Evolutionary conservation across 2,329 filamentous ascomycete species (phyloP), one percentile per base, ranked within the genome.

Genomic region (Dendrostoma leiphaemia): DNA sequence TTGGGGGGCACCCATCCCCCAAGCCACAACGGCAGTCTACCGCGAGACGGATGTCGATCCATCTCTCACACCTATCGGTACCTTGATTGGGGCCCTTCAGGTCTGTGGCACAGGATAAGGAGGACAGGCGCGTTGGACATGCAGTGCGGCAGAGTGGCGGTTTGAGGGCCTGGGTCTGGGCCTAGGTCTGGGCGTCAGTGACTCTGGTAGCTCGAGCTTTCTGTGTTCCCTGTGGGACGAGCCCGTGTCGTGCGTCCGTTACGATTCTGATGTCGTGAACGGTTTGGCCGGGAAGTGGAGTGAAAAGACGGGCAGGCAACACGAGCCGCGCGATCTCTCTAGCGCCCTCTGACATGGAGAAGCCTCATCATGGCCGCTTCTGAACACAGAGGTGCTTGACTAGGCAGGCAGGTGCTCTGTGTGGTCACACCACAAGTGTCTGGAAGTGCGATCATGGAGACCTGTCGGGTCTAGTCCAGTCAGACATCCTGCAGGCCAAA

Each of bases 121-220:
- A n/a, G n/a, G 29, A 28, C 35, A 29, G 15, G 31, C 34, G 15
- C 46, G 15, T 21, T 44, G 32, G 28, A 43, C 49, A 54, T 51
- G 47, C 41, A 21, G 52, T 46, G 47, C 26, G 24, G 8, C 40
- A 46, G 34, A 29, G 32, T 48, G 31, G 44, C 43, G 29, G 44
- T 44, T 34, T 51, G 44, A 44, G 37, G 31, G 29, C 53, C 37
- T 17, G n/a, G n/a, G n/a, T n/a, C n/a, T n/a, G n/a, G n/a, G n/a
- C n/a, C n/a, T 28, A 34, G 28, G 26, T 48, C n/a, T n/a, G n/a
- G n/a, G n/a, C n/a, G n/a, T n/a, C n/a, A n/a, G 17, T 28, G 17
- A 38, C 13, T 24, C 38, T 21, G 21, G n/a, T 38, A 24, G 26
- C 23, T 38, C 26, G 21, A 43, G 23, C 15, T 19, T 35, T 34